Evolutionary conservation across 495 filamentous ascomycete species (phyloP).

Genomic region (Annulohypoxylon stygium): DNA sequence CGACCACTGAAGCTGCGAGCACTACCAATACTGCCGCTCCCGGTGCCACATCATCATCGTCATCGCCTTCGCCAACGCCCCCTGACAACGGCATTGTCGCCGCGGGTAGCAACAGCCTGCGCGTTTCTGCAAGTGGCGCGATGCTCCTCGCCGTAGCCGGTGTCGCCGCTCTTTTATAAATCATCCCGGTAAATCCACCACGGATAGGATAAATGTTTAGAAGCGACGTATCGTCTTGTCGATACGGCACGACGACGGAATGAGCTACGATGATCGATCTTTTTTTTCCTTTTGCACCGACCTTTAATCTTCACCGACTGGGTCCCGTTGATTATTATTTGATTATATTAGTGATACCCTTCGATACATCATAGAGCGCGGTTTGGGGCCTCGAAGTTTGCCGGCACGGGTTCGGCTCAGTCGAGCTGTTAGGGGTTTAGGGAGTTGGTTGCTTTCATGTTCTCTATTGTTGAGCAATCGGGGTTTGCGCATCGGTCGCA

Average conservation of each 20-base stretch:
- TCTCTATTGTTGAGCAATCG: conserved; percentile 27
- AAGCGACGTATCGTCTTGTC: conserved; percentile 9
- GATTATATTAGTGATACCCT: conserved; percentile 41
- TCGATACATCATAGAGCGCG: conserved; percentile 18
- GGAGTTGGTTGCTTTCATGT: conserved; percentile 26
- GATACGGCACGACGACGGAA: conserved; percentile 34
- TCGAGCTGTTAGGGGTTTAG: conserved; percentile 24
- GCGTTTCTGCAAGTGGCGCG: conserved; percentile 19
- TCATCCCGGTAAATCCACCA: conserved; percentile 1
- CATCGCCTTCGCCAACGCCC: conserved; percentile 35
- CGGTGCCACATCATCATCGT: conserved; percentile 20
- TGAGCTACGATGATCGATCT: conserved; percentile 34
- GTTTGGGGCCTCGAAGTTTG: conserved; percentile 21
- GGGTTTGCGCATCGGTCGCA: conserved; percentile 4
- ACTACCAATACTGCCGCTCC: conserved; percentile 13
- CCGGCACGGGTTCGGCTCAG: conserved; percentile 14
- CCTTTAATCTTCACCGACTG: conserved; percentile 12
- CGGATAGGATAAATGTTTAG: background rate
- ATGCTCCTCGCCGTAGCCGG: conserved; percentile 32
- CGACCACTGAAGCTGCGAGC: background rate
- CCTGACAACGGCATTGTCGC: conserved; percentile 32
- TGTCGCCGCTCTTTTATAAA: conserved; percentile 43
- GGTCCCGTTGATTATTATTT: conserved; percentile 22
- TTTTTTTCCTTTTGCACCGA: conserved; percentile 18
- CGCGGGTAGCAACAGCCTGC: conserved; percentile 29